Evolutionary conservation across 2,329 filamentous ascomycete genomes (phyloP).

Genomic region (Penicillium sp.): DNA sequence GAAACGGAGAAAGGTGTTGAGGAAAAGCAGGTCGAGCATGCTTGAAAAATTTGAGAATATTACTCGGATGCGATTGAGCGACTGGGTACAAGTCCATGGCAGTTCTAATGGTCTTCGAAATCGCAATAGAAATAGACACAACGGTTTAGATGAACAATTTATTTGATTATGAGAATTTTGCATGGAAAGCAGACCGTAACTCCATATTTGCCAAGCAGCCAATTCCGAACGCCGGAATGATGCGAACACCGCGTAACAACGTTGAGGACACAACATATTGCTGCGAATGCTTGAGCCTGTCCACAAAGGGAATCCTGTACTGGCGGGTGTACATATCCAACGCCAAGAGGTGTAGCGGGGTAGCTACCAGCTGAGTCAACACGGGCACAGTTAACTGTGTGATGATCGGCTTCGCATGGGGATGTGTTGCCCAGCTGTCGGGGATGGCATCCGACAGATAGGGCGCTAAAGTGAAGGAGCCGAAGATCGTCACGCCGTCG

Average conservation of each 20-base stretch:
- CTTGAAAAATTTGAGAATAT: background rate
- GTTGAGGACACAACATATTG: conserved; percentile 70
- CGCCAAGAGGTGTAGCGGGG: conserved; percentile 81
- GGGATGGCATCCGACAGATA: conserved; percentile 25
- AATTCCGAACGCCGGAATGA: conserved; percentile 82
- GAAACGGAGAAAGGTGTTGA: conserved; percentile 8
- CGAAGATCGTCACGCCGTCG: conserved; percentile 82
- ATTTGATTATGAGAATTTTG: conserved; percentile 6
- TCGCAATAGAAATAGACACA: background rate
- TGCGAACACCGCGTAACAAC: conserved; percentile 73
- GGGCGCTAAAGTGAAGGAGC: conserved; percentile 33
- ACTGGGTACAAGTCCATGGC: background rate
- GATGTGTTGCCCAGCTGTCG: conserved; percentile 21
- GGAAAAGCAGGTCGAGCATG: conserved; percentile 7
- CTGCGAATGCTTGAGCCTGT: conserved; percentile 63
- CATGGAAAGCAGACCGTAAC: conserved; percentile 24
- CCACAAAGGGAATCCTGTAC: conserved; percentile 43
- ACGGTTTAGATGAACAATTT: background rate
- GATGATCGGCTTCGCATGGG: conserved; percentile 25
- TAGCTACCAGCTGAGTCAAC: conserved; percentile 73
- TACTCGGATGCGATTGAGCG: background rate
- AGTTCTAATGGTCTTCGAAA: too few relatives aligned
- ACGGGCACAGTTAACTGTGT: conserved; percentile 78
- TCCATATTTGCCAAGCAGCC: conserved; percentile 76
- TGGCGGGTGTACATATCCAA: conserved; percentile 75